Evolutionary conservation across 352 stramenopile genomes (phyloP).

Genomic region (Globisporangium spiculum): DNA sequence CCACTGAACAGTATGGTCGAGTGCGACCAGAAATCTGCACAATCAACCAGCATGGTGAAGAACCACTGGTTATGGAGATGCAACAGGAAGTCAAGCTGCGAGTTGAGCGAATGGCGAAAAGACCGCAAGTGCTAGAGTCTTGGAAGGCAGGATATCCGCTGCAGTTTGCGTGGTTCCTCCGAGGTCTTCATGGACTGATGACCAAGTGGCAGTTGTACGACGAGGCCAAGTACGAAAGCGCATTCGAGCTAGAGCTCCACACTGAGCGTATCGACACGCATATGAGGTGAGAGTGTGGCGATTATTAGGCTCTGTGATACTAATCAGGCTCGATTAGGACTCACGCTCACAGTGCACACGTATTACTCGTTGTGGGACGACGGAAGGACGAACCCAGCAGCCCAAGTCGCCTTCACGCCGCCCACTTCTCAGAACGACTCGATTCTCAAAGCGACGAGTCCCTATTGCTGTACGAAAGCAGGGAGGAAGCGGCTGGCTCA

Average conservation of each 20-base stretch:
- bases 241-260: constrained; percentile 6
- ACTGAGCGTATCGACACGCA: not conserved
- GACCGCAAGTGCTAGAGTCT: not conserved
- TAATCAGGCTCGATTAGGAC: not conserved
- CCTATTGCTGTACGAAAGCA: constrained; percentile 5
- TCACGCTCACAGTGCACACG: not conserved
- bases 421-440: not conserved
- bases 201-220: constrained; percentile 4
- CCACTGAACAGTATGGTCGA: not conserved
- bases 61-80: not conserved
- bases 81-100: not conserved
- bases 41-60: not conserved
- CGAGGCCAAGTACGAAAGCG: constrained; percentile 9
- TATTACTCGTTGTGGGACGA: not conserved
- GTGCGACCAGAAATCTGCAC: not conserved
- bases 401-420: not conserved
- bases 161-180: not conserved
- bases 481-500: constrained; percentile 2
- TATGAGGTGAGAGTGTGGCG: not conserved
- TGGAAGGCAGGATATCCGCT: constrained; percentile 2
- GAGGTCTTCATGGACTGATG: not conserved
- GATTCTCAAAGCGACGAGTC: not conserved
- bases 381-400: constrained; percentile 12
- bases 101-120: not conserved
- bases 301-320: not conserved